A percentile compares a stretch with the other conserved stretches of the same genome.
Conservation (phyloP, 495 filamentous ascomycete species). For the Xylaria nigripes region DNA sequence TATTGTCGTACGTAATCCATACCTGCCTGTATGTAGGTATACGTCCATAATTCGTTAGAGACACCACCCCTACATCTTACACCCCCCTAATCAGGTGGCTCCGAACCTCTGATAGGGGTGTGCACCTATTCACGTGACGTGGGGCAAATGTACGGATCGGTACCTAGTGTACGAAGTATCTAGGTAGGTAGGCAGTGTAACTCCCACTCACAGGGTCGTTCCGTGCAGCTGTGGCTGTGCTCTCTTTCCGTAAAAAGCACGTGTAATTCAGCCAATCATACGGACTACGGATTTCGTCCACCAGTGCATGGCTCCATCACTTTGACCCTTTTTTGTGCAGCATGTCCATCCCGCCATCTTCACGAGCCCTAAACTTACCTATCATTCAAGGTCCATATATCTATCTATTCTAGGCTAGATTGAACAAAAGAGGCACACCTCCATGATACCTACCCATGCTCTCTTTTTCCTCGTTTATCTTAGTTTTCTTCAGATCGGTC, state of each 20-base stretch:
- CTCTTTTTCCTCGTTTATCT: neutral
- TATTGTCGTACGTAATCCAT: too few relatives aligned
- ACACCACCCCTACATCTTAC: too few relatives aligned
- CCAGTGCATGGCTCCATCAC: neutral
- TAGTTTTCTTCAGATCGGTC: neutral
- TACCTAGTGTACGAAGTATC: too few relatives aligned
- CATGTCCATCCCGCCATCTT: neutral
- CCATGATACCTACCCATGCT: neutral
- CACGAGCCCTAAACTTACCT: neutral
- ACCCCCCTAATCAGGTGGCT: too few relatives aligned
- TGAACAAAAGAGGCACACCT: neutral
- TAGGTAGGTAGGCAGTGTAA: neutral
- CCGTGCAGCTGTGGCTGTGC: constrained; percentile 3
- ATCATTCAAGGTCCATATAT: neutral
- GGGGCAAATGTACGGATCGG: too few relatives aligned
- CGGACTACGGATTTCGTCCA: too few relatives aligned
- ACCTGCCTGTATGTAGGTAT: too few relatives aligned
- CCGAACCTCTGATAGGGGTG: too few relatives aligned
- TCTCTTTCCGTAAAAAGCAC: neutral
- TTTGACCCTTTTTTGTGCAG: neutral
- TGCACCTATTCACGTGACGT: too few relatives aligned
- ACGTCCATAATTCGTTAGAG: too few relatives aligned
- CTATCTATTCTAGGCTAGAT: neutral
- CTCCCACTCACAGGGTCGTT: neutral
- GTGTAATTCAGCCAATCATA: constrained; percentile 4